Evolutionary conservation across 495 filamentous ascomycete genomes (phyloP), one percentile per base, ranked within the genome.

Genomic region (Melanomma pulvis-pyrius): DNA sequence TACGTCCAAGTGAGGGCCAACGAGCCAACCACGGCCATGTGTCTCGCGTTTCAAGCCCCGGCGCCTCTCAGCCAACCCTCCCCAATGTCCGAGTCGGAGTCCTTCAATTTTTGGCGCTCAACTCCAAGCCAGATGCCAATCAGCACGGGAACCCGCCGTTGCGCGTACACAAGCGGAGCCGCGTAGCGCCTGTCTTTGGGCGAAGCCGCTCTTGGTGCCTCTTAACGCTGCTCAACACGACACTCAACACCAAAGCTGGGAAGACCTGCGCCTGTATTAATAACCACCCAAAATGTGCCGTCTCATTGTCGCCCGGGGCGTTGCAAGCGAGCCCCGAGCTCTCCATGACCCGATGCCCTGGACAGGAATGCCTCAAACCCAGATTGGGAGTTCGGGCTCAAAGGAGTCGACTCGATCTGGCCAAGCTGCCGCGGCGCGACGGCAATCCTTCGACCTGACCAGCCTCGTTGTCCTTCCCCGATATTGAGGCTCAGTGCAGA

Each of bases 81-180:
- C 22, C 30, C 56, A 59, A 59, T 59, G 24, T 59, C 56, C 44
- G 56, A n/a, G 21, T 15, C 54, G 44, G 56, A 49, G 32, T 59
- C 56, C 56, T 49, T 47, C n/a, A 4, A 59, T 28, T n/a, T 44
- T 44, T 44, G 39, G 39, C 39, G 39, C 13, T 3, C 39, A 44
- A 44, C 9, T 11, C 39, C 39, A 44, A 12, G 39, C 17, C 39
- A 44, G 17, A 44, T 44, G 39, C 39, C 39, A 44, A 44, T 44
- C 39, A 44, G 39, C 8, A 44, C 39, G 30, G 2, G 39, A 12
- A 15, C 5, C 39, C 39, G 13, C 39, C 39, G 39, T 44, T 44
- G 39, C 39, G 39, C 39, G n/a, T 44, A 44, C 5, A 44, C 9
- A 44, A 6, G n/a, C 2, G 8, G 39, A n/a, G 39, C 39, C 39